Evolutionary conservation across 2,329 filamentous ascomycete species (phyloP), one percentile per base, ranked within the genome.

Genomic region (Botryotinia calthae): DNA sequence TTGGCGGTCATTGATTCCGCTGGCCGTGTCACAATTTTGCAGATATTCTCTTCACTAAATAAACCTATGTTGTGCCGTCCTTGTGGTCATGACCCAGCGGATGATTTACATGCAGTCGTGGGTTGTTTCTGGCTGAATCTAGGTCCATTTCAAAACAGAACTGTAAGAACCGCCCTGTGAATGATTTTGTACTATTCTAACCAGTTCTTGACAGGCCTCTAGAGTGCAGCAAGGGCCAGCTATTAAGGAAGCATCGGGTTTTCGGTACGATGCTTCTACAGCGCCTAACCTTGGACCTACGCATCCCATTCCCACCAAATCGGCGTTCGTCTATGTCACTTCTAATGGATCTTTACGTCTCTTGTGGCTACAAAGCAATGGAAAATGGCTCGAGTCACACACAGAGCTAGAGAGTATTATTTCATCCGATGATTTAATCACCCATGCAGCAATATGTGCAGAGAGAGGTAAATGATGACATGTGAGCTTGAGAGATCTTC

Each of bases 1-100:
- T 86, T 99, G 71, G 95, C 94, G 2, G 88, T 96, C 28, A 87
- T 96, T 73, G 95, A 98, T 82, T 87, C 90, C 42, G 88, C 89
- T 37, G 96, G 95, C 9, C 88, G 93, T 73, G 87, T 97, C 34
- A 87, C 90, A 73, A 89, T 98, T 70, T 87, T 95, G 76, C 89
- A 87, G 64, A 90, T 94, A 76, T 87, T 88, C 25, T 88, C 91
- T 74, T 89, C 90, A 12, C 82, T 98, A 63, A 97, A 97, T 79
- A 88, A 90, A 70, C 88, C 95, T 72, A 87, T 86, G 46, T 81
- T 88, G 16, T 85, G 86, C 67, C 87, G 90, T 59, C 87, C 86
- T 72, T 91, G 89, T 82, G 86, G 90, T 37, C 82, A 85, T n/a
- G 94, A 95, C 79, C 83, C 87, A 2, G 84, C 90, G 70, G 92